Conservation (phyloP, 1,284 basidiomycete genomes). For the Mixia osmundae region DNA sequence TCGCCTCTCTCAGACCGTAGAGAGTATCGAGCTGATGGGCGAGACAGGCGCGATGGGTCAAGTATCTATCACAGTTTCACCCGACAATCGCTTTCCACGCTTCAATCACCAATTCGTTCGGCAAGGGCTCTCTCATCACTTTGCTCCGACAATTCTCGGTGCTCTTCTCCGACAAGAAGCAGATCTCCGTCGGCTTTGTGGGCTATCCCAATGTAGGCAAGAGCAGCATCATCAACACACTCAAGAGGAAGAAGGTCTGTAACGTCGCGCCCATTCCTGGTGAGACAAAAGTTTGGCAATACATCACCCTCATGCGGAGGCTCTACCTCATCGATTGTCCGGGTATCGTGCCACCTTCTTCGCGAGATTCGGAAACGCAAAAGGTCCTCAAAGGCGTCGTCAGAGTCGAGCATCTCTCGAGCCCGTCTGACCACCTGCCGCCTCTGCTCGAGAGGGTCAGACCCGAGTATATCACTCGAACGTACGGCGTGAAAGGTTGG, state of each 20-base stretch:
- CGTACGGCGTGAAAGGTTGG: constrained; percentile 45
- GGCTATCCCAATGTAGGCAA: constrained; percentile 99
- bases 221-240: constrained; percentile 89
- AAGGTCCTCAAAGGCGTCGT: constrained; percentile 95
- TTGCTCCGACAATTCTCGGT: constrained; percentile 89
- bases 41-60: constrained; percentile 78
- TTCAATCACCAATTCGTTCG: constrained; percentile 95
- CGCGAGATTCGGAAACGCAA: constrained; percentile 68
- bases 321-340: constrained; percentile 99
- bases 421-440: constrained; percentile 82
- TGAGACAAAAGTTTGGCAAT: constrained; percentile 99
- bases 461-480: constrained; percentile 73
- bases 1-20: neutral
- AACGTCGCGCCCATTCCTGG: constrained; percentile 89
- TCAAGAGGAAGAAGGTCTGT: constrained; percentile 97
- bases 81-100: constrained; percentile 97
- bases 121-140: constrained; percentile 93
- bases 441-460: constrained; percentile 70
- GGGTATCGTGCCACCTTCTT: constrained; percentile 83
- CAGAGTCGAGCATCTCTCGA: constrained; percentile 77
- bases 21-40: constrained; percentile 1
- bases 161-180: constrained; percentile 95
- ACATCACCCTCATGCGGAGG: constrained; percentile 80
- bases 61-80: constrained; percentile 78
- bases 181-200: constrained; percentile 93